Conservation (phyloP, 306 rosid genomes). For the barrel medic (Medicago truncatula) region DNA sequence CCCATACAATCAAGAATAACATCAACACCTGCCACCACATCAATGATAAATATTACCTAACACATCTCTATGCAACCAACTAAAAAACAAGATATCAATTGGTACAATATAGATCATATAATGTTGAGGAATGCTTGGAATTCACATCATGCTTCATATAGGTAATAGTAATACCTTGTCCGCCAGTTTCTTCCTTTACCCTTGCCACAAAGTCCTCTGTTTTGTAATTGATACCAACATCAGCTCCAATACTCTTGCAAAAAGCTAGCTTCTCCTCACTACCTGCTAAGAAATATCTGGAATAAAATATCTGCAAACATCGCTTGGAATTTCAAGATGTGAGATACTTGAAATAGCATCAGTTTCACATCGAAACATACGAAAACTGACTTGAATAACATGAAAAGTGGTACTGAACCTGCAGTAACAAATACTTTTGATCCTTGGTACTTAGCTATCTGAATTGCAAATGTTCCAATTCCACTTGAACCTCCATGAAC, state of each 20-base stretch:
- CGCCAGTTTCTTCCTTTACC: slow-evolving; percentile 88
- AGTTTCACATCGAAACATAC: background rate
- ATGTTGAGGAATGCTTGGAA: background rate
- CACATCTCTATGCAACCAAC: background rate
- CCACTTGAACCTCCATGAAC: slow-evolving; percentile 97
- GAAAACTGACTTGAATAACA: background rate
- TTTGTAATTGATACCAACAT: slow-evolving; percentile 87
- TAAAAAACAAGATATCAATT: slow-evolving; percentile 16
- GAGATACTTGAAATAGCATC: background rate
- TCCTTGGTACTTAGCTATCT: slow-evolving; percentile 79
- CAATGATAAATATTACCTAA: slow-evolving; percentile 17
- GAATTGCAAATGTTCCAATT: slow-evolving; percentile 95
- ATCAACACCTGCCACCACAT: slow-evolving; percentile 76
- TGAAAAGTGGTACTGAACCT: slow-evolving; percentile 51
- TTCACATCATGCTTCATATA: background rate
- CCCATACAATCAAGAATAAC: slow-evolving; percentile 93
- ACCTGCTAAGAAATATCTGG: slow-evolving; percentile 56
- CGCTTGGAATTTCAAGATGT: slow-evolving; percentile 6
- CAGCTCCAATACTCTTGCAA: slow-evolving; percentile 83
- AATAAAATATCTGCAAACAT: slow-evolving; percentile 31
- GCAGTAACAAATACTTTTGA: slow-evolving; percentile 82
- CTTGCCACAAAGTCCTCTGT: slow-evolving; percentile 82
- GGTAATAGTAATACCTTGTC: slow-evolving; percentile 69
- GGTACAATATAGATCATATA: background rate
- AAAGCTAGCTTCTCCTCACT: slow-evolving; percentile 75